Evolutionary conservation across 2,329 filamentous ascomycete species (phyloP).

Genomic region (Claviceps lovelessii): DNA sequence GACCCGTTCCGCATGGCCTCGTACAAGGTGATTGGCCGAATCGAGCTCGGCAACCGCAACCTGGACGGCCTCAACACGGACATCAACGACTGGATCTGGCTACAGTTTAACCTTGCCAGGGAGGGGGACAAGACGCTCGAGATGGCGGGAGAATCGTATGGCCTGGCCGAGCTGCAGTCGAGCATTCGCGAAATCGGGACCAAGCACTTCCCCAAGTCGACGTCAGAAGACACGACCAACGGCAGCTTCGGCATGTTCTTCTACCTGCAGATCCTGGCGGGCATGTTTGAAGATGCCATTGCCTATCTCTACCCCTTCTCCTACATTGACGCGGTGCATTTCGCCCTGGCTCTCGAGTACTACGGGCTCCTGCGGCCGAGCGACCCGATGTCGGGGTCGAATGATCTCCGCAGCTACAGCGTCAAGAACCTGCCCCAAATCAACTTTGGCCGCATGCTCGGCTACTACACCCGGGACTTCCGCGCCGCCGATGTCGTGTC

Average conservation of each 20-base stretch:
- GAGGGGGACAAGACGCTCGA: conserved; percentile 50
- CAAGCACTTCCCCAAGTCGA: conserved; percentile 74
- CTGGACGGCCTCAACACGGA: conserved; percentile 49
- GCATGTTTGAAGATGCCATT: conserved; percentile 88
- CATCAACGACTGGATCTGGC: conserved; percentile 58
- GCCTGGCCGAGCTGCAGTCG: conserved; percentile 53
- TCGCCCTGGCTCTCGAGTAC: conserved; percentile 75
- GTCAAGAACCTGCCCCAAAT: conserved; percentile 63
- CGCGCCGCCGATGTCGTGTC: conserved; percentile 76
- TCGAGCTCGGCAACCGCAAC: conserved; percentile 50
- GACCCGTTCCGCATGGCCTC: conserved; percentile 95
- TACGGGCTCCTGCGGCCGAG: conserved; percentile 82
- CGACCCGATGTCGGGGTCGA: conserved; percentile 59
- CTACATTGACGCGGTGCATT: conserved; percentile 88
- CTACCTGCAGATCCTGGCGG: conserved; percentile 76
- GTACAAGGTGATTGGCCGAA: conserved; percentile 89
- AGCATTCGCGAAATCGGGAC: conserved; percentile 80
- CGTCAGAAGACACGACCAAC: conserved; percentile 56
- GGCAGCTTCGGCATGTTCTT: conserved; percentile 83
- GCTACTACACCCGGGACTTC: conserved; percentile 93
- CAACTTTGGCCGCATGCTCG: conserved; percentile 87
- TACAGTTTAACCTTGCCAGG: conserved; percentile 55
- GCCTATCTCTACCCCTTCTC: conserved; percentile 84
- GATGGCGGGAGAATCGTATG: conserved; percentile 52
- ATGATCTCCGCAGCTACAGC: conserved; percentile 53